These are phyloP conservation scores for Boletus rex-veris DNA, from an alignment of 768 basidiomycete species.

Conservation along the genomic window DNA sequence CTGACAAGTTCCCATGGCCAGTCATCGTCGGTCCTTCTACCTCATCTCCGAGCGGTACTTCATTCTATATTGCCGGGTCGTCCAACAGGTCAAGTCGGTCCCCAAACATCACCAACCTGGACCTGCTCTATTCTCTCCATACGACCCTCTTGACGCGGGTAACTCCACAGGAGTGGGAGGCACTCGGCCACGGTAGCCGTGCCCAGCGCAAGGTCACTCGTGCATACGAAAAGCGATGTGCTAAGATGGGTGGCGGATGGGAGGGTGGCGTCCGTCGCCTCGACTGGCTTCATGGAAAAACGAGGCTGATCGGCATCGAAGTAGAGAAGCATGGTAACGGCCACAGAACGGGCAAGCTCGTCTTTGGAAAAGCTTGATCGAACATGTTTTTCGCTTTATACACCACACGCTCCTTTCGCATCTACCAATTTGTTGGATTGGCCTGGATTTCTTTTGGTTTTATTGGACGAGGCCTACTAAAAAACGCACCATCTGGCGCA, in stretches of 20 bases:
- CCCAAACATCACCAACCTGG: conserved; percentile 52
- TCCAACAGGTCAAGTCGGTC: conserved; percentile 23
- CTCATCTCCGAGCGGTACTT: conserved; percentile 23
- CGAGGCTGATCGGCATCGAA: conserved; percentile 57
- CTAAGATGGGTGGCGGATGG: conserved; percentile 63
- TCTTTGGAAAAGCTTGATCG: conserved; percentile 43
- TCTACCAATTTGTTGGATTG: not conserved
- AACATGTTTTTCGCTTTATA: not conserved
- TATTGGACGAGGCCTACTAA: not conserved
- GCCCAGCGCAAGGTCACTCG: conserved; percentile 56
- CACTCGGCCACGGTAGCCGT: conserved; percentile 51
- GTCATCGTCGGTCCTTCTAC: conserved; percentile 44
- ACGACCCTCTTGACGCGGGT: conserved; percentile 52
- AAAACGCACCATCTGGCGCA: conserved; percentile 10
- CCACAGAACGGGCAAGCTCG: conserved; percentile 44
- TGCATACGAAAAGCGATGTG: conserved; percentile 62
- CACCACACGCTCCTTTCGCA: conserved; percentile 4
- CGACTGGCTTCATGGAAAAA: conserved; percentile 64
- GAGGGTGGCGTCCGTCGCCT: conserved; percentile 64
- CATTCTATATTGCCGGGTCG: conserved; percentile 27
- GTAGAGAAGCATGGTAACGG: conserved; percentile 43
- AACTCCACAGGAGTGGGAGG: conserved; percentile 63
- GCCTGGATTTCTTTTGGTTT: not conserved
- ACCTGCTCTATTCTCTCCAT: conserved; percentile 60
- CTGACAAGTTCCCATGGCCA: conserved; percentile 60